Percentiles rank a stretch among this genome's conserved stretches.
Conservation (phyloP, 257 asterid species). For the Solanum verrucosum region DNA sequence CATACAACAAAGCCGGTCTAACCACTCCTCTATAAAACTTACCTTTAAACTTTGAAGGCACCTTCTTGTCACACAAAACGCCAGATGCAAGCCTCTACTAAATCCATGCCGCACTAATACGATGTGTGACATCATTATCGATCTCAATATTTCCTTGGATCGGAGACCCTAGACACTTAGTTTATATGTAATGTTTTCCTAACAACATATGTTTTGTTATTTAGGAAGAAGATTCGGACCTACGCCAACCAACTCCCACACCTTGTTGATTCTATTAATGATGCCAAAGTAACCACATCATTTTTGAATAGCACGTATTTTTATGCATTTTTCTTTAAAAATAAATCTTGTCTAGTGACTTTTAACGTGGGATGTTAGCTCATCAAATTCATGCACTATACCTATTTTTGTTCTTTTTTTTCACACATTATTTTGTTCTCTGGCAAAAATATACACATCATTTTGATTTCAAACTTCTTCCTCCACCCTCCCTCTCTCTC, state of each 20-base stretch:
- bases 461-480: too few relatives aligned
- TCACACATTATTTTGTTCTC: not conserved
- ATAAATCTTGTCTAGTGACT: not conserved
- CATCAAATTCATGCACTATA: not conserved
- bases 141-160: too few relatives aligned
- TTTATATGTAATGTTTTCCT: too few relatives aligned
- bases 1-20: too few relatives aligned
- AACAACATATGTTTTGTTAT: too few relatives aligned
- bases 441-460: not conserved
- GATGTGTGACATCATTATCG: too few relatives aligned
- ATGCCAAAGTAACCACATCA: not conserved
- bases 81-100: too few relatives aligned
- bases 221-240: not conserved
- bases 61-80: too few relatives aligned
- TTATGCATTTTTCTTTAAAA: not conserved
- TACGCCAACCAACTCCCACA: rapidly evolving
- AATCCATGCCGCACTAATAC: too few relatives aligned
- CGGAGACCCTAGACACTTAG: too few relatives aligned
- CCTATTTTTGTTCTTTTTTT: not conserved
- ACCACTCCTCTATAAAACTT: too few relatives aligned
- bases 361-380: not conserved
- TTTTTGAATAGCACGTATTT: not conserved
- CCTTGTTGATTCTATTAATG: not conserved
- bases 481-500: not conserved
- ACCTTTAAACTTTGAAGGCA: too few relatives aligned